Evolutionary conservation across 441 rosid species (phyloP).

Genomic region (Gossypium trilobum): DNA sequence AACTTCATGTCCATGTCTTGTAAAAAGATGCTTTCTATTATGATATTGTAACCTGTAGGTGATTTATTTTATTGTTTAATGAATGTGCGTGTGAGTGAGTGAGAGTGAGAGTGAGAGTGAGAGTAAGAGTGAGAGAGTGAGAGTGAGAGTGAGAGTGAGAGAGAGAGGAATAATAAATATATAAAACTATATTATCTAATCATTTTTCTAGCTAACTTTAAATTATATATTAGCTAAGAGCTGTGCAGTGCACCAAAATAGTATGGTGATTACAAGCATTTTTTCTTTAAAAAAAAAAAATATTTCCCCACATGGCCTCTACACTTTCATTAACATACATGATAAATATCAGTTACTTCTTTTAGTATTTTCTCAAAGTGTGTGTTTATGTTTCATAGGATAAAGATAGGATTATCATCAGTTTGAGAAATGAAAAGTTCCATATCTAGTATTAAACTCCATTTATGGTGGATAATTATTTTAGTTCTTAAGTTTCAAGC

Average conservation of each 20-base stretch:
- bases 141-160: too few species aligned
- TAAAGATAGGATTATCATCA: constrained; percentile 34
- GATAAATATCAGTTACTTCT: constrained; percentile 27
- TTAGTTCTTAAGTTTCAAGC: constrained; percentile 9
- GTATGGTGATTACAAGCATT: constrained; percentile 14
- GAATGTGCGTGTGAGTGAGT: constrained; percentile 1
- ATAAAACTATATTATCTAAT: constrained; percentile 4
- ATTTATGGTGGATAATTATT: constrained; percentile 28
- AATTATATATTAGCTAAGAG: constrained; percentile 11
- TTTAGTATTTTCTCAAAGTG: constrained; percentile 5
- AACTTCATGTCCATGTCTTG: background rate
- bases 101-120: too few species aligned
- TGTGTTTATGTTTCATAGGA: background rate
- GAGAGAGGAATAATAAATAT: background rate
- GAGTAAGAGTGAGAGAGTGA: too few species aligned
- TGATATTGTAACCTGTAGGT: background rate
- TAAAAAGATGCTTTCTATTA: background rate
- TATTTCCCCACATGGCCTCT: constrained; percentile 32
- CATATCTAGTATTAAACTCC: constrained; percentile 25
- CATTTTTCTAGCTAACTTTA: constrained; percentile 9
- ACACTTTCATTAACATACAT: constrained; percentile 7
- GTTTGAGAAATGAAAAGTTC: constrained; percentile 34
- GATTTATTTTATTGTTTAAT: constrained; percentile 9
- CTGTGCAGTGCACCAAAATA: background rate
- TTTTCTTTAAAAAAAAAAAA: background rate